Conservation (phyloP, 805 yeast species). For the Metschnikowia hibisci region DNA sequence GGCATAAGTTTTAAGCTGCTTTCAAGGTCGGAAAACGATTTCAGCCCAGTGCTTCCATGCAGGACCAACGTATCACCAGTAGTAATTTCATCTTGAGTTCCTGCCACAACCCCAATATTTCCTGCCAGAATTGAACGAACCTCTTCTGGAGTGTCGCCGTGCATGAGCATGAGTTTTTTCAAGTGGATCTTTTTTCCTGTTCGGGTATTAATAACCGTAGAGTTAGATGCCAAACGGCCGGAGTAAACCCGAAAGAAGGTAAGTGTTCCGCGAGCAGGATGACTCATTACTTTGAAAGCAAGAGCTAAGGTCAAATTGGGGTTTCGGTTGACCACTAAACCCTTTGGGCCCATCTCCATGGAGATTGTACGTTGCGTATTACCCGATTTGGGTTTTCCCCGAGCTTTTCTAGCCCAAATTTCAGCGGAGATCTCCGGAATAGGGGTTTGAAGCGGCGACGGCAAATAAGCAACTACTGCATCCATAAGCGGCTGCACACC, state of each 20-base stretch:
- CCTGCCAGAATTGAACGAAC: constrained; percentile 65
- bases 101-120: constrained; percentile 86
- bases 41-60: constrained; percentile 44
- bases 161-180: constrained; percentile 73
- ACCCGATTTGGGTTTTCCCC: constrained; percentile 17
- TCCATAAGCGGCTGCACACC: constrained; percentile 88
- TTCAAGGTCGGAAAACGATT: constrained; percentile 41
- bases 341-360: constrained; percentile 39
- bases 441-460: constrained; percentile 68
- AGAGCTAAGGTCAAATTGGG: constrained; percentile 68
- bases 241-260: constrained; percentile 85
- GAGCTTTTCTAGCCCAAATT: constrained; percentile 16
- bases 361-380: constrained; percentile 23
- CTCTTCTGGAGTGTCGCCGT: constrained; percentile 81
- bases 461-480: constrained; percentile 71
- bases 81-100: constrained; percentile 59
- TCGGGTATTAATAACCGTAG: constrained; percentile 62
- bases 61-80: constrained; percentile 91
- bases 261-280: constrained; percentile 77
- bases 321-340: constrained; percentile 52
- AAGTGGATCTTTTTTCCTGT: constrained; percentile 64
- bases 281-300: constrained; percentile 89
- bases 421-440: constrained; percentile 48
- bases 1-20: constrained; percentile 57
- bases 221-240: constrained; percentile 64